phyloP scores from a whole-genome alignment of 331 rosid species.

The Acacia concinna region DNA sequence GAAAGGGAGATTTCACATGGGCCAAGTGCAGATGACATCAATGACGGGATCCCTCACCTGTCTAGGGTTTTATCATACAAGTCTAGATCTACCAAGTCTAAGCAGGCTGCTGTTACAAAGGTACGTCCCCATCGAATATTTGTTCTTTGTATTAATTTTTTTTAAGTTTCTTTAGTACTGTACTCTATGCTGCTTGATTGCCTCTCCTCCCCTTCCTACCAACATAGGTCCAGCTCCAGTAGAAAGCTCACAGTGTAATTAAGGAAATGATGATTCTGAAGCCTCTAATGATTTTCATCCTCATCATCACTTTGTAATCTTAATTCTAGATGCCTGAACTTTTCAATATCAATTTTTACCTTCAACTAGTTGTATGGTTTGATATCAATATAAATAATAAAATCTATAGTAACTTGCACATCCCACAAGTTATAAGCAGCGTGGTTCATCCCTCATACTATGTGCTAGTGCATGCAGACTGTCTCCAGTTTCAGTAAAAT shows the following conservation, averaged over 20 bases:
- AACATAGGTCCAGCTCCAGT: background rate
- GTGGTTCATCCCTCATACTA: too few relatives aligned
- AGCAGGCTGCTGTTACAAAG: conserved; percentile 78
- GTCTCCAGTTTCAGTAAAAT: background rate
- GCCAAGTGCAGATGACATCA: conserved; percentile 54
- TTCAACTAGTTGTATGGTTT: too few relatives aligned
- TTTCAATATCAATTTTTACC: too few relatives aligned
- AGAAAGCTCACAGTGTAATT: background rate
- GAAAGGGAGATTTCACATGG: conserved; percentile 57
- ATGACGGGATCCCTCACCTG: conserved; percentile 89
- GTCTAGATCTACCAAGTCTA: conserved; percentile 72
- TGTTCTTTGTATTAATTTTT: background rate
- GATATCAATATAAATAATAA: too few relatives aligned
- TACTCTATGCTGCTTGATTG: background rate
- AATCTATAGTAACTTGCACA: too few relatives aligned
- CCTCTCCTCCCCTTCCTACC: background rate
- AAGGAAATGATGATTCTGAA: background rate
- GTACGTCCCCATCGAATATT: conserved; percentile 39
- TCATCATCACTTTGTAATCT: too few relatives aligned
- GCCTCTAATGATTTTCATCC: too few relatives aligned
- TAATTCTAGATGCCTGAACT: too few relatives aligned
- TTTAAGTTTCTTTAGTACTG: background rate
- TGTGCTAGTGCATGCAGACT: too few relatives aligned
- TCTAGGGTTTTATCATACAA: conserved; percentile 70
- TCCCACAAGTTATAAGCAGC: too few relatives aligned